A percentile compares a stretch with the other conserved stretches of the same genome.
Evolutionary conservation across 225 moss, liverwort and hornwort species (phyloP).

Genomic region (Asterella californica): DNA sequence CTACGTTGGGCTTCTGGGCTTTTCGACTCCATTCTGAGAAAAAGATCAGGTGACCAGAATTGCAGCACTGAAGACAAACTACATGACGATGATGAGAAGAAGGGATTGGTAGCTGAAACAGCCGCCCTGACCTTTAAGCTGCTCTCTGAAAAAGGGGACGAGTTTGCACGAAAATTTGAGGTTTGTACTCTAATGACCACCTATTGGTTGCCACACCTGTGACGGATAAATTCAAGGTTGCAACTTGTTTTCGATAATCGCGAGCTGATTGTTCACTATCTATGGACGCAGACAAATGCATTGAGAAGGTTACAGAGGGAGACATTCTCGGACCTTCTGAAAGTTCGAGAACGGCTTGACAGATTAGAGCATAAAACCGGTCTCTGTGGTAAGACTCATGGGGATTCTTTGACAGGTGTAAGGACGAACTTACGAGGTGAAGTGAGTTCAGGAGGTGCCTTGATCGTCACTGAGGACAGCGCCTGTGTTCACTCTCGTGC

Average conservation of each 20-base stretch:
- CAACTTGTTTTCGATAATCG: not conserved
- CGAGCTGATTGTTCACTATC: not conserved
- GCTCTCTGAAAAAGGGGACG: constrained; percentile 51
- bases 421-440: constrained; percentile 72
- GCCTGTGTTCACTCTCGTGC: constrained; percentile 58
- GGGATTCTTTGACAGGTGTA: constrained; percentile 35
- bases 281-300: constrained; percentile 63
- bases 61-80: constrained; percentile 16
- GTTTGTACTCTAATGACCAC: constrained; percentile 29
- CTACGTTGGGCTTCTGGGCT: constrained; percentile 38
- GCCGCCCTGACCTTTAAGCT: constrained; percentile 49
- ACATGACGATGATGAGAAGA: constrained; percentile 33
- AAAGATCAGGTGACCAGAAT: constrained; percentile 37
- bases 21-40: constrained; percentile 32
- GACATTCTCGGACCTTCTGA: constrained; percentile 68
- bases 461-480: constrained; percentile 62
- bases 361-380: constrained; percentile 76
- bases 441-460: constrained; percentile 73
- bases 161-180: constrained; percentile 66
- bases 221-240: not conserved
- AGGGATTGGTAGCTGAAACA: constrained; percentile 41
- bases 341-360: constrained; percentile 71
- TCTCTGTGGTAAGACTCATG: constrained; percentile 42
- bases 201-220: not conserved
- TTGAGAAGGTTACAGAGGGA: constrained; percentile 90